Evolutionary conservation across 2,329 filamentous ascomycete species (phyloP).

Genomic region (Colletotrichum sp.): DNA sequence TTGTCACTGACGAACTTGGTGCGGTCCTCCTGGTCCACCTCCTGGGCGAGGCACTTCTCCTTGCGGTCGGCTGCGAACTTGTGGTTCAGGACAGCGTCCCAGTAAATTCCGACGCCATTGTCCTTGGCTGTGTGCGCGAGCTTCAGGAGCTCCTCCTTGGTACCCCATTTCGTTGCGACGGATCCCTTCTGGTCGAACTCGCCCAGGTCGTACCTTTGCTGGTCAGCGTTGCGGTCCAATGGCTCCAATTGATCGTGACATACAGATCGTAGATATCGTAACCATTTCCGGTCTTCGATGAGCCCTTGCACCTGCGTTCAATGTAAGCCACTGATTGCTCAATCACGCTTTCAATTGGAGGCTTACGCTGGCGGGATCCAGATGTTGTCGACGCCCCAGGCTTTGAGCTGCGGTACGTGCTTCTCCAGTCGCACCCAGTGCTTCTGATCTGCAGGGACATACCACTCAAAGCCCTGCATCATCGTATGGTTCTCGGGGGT

Average conservation of each 20-base stretch:
- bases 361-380: slow-evolving; percentile 70
- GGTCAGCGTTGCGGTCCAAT: background rate
- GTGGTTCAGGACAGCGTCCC: slow-evolving; percentile 78
- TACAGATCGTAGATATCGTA: slow-evolving; percentile 74
- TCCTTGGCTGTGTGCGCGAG: slow-evolving; percentile 59
- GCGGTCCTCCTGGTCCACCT: slow-evolving; percentile 67
- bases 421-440: slow-evolving; percentile 68
- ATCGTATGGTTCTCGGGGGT: slow-evolving; percentile 58
- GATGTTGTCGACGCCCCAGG: slow-evolving; percentile 66
- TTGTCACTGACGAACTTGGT: slow-evolving; percentile 60
- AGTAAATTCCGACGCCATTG: slow-evolving; percentile 66
- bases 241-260: background rate
- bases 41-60: slow-evolving; percentile 66
- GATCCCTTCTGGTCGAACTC: slow-evolving; percentile 77
- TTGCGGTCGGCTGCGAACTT: slow-evolving; percentile 74
- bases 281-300: slow-evolving; percentile 67
- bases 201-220: slow-evolving; percentile 60
- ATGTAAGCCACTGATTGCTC: background rate
- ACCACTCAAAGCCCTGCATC: slow-evolving; percentile 78
- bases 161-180: slow-evolving; percentile 72
- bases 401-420: slow-evolving; percentile 61
- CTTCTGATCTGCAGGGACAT: slow-evolving; percentile 65
- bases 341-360: background rate
- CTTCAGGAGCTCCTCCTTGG: slow-evolving; percentile 63
- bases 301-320: slow-evolving; percentile 62